These are phyloP conservation scores for Boletus rufocinnamomeus DNA, from an alignment of 768 basidiomycete genomes.

Conservation along the genomic window DNA sequence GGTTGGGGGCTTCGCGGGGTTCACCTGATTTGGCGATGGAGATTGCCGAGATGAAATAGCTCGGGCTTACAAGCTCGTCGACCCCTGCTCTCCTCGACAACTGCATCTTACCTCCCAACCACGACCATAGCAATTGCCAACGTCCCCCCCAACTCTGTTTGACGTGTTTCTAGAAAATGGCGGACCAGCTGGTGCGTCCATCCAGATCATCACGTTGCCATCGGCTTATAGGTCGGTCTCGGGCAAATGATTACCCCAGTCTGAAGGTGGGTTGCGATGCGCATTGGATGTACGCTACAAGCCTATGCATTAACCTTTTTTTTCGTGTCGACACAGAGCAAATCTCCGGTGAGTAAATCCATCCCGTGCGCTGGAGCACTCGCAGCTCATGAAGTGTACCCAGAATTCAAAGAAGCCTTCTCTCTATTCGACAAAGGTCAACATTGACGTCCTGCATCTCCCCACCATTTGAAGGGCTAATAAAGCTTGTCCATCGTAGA, in stretches of 20 bases:
- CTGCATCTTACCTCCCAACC: slow-evolving; percentile 4
- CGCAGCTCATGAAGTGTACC: slow-evolving; percentile 5
- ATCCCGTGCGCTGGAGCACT: neutral
- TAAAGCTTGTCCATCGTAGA: slow-evolving; percentile 44
- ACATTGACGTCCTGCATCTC: neutral
- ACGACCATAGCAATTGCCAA: slow-evolving; percentile 4
- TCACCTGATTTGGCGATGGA: slow-evolving; percentile 31
- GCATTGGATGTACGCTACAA: neutral
- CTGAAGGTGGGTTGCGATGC: slow-evolving; percentile 50
- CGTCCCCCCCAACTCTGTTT: neutral
- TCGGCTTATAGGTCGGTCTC: slow-evolving; percentile 20
- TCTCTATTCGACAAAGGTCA: slow-evolving; percentile 94
- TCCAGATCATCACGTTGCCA: slow-evolving; percentile 9
- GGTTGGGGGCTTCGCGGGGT: slow-evolving; percentile 9
- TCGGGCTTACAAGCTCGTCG: slow-evolving; percentile 4
- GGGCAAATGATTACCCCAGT: slow-evolving; percentile 38
- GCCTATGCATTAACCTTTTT: neutral
- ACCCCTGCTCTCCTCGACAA: slow-evolving; percentile 12
- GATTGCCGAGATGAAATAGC: slow-evolving; percentile 37
- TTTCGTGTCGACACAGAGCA: slow-evolving; percentile 59
- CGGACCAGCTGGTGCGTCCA: slow-evolving; percentile 56
- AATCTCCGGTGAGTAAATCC: slow-evolving; percentile 70
- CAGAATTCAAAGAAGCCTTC: slow-evolving; percentile 99
- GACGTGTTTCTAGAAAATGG: slow-evolving; percentile 42
- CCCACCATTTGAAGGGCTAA: neutral